Evolutionary conservation across 1,139 yeast species (phyloP).

Genomic region (Hemisphaericaspora lyxosophila): DNA sequence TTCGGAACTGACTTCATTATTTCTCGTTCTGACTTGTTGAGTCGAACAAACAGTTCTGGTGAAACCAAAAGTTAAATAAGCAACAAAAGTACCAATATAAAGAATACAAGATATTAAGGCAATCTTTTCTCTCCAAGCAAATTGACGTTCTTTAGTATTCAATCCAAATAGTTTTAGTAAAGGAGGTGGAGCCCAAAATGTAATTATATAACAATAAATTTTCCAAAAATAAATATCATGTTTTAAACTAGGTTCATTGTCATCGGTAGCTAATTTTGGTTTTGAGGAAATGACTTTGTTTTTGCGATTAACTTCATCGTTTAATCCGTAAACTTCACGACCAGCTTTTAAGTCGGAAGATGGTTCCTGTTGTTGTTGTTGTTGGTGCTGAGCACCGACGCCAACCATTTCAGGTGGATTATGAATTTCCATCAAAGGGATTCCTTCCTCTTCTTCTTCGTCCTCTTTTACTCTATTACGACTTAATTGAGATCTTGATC

Average conservation of each 20-base stretch:
- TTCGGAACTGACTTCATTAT: slow-evolving; percentile 58
- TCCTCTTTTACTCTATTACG: slow-evolving; percentile 12
- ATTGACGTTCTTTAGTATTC: slow-evolving; percentile 75
- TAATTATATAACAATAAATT: slow-evolving; percentile 71
- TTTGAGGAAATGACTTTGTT: slow-evolving; percentile 27
- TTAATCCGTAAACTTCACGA: slow-evolving; percentile 57
- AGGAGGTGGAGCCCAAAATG: slow-evolving; percentile 92
- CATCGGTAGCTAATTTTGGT: slow-evolving; percentile 10
- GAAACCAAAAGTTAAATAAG: slow-evolving; percentile 88
- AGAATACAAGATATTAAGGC: slow-evolving; percentile 77
- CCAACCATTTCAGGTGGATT: slow-evolving; percentile 11
- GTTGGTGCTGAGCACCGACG: background rate
- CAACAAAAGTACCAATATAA: slow-evolving; percentile 74
- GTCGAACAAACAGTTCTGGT: slow-evolving; percentile 77
- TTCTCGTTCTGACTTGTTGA: slow-evolving; percentile 51
- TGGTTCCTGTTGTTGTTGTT: too few species aligned
- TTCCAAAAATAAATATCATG: slow-evolving; percentile 67
- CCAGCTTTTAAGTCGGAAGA: slow-evolving; percentile 34
- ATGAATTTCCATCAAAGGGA: slow-evolving; percentile 45
- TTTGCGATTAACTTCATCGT: slow-evolving; percentile 50
- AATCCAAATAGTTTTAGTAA: slow-evolving; percentile 72
- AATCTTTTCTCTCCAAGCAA: slow-evolving; percentile 96
- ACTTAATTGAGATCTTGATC: slow-evolving; percentile 13
- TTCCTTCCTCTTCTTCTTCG: slow-evolving; percentile 38
- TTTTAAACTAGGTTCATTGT: slow-evolving; percentile 17